phyloP scores from a whole-genome alignment of 257 asterid species.

The Rhazya stricta region DNA sequence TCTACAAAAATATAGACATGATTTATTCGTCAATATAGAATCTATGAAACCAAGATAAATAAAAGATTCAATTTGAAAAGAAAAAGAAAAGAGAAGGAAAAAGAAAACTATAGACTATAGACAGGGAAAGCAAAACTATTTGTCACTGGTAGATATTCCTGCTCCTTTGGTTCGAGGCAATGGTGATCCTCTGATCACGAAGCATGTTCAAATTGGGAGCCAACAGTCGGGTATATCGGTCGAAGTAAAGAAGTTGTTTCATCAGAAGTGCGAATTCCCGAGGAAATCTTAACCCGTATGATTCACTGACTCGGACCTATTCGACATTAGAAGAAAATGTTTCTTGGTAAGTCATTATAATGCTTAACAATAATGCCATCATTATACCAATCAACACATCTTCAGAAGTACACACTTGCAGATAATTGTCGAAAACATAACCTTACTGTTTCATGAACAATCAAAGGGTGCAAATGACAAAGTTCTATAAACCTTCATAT shows the following conservation, averaged over 20 bases:
- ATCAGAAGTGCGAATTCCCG: conserved; percentile 95
- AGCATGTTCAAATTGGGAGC: conserved; percentile 97
- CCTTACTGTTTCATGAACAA: no score
- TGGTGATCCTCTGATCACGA: conserved; percentile 81
- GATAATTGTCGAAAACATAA: not conserved
- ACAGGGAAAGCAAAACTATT: not conserved
- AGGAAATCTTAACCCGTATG: conserved; percentile 89
- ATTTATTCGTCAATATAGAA: not conserved
- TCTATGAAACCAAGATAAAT: not conserved
- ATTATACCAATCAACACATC: not conserved
- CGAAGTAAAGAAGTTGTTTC: conserved; percentile 95
- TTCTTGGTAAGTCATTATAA: not conserved
- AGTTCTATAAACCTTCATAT: not conserved
- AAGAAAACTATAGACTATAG: not conserved
- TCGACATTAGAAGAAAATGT: conserved; percentile 2
- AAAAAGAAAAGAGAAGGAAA: no score
- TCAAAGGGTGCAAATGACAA: not conserved
- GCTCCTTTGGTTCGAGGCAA: conserved; percentile 50
- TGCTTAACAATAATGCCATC: not conserved
- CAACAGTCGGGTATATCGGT: conserved; percentile 80
- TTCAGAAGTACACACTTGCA: not conserved
- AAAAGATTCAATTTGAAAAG: not conserved
- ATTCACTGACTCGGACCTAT: conserved; percentile 93
- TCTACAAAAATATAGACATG: not conserved
- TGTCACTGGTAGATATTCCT: conserved; percentile 14